phyloP scores from a whole-genome alignment of 139 green algal genomes.

The Chlorella sp. region DNA sequence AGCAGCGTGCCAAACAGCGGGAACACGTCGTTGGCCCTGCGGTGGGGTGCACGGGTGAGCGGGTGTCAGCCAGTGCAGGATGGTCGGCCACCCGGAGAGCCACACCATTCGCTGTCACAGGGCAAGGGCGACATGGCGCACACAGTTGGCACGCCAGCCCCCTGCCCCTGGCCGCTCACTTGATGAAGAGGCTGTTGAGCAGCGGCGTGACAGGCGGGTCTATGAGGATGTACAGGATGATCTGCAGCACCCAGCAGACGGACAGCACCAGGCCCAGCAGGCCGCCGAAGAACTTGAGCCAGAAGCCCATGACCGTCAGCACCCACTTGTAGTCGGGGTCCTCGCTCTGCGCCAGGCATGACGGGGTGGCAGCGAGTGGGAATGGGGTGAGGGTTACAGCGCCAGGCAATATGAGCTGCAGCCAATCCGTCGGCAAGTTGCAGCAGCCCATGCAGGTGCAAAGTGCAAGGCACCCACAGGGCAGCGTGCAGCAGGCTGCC shows the following conservation, averaged over 20 bases:
- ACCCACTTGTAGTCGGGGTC: constrained; percentile 85
- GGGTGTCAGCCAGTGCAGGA: too few species aligned
- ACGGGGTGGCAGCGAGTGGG: neutral
- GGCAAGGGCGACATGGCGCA: too few species aligned
- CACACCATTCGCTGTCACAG: too few species aligned
- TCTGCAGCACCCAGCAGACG: constrained; percentile 93
- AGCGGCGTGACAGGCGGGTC: constrained; percentile 82
- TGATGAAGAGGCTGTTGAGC: constrained; percentile 92
- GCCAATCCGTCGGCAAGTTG: too few species aligned
- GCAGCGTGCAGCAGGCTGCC: neutral
- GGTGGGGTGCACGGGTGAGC: too few species aligned
- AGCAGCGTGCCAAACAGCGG: constrained; percentile 89
- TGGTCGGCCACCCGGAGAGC: too few species aligned
- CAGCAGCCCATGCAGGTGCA: too few species aligned
- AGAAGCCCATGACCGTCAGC: constrained; percentile 85
- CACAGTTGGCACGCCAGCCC: neutral
- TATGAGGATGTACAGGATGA: constrained; percentile 94
- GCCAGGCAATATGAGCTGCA: neutral
- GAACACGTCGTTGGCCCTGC: constrained; percentile 81
- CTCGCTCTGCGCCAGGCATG: constrained; percentile 76
- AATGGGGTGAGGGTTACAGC: too few species aligned
- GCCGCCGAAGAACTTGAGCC: constrained; percentile 74
- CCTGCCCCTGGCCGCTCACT: constrained; percentile 60
- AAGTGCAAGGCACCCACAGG: neutral
- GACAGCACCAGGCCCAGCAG: constrained; percentile 78